Evolutionary conservation across 495 filamentous ascomycete genomes (phyloP).

Genomic region (Penicillium soppii): DNA sequence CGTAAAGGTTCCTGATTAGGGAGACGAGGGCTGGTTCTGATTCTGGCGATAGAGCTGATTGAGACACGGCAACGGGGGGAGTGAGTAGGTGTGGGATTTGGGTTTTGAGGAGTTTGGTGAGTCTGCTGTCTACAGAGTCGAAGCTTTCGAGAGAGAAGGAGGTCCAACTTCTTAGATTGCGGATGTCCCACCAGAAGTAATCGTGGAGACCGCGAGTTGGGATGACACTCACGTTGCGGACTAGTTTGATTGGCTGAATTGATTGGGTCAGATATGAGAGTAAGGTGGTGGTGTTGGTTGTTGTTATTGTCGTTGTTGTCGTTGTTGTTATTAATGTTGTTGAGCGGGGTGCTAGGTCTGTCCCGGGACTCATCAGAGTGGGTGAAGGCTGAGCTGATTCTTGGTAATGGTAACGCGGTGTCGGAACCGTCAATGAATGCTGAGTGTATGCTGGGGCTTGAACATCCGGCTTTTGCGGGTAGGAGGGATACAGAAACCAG

Average conservation of each 20-base stretch:
- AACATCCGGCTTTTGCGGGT: slow-evolving; percentile 19
- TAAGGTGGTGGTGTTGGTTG: slow-evolving; percentile 70
- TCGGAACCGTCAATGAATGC: slow-evolving; percentile 37
- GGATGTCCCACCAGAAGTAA: slow-evolving; percentile 94
- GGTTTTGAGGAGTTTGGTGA: slow-evolving; percentile 70
- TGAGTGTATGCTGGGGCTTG: slow-evolving; percentile 32
- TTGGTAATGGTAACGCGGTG: slow-evolving; percentile 44
- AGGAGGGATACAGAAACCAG: slow-evolving; percentile 42
- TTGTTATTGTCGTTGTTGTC: no score
- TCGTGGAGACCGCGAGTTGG: slow-evolving; percentile 67
- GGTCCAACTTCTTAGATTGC: slow-evolving; percentile 79
- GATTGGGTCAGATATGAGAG: slow-evolving; percentile 74
- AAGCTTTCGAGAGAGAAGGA: slow-evolving; percentile 74
- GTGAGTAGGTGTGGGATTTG: slow-evolving; percentile 64
- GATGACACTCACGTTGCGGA: slow-evolving; percentile 73
- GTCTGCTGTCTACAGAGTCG: slow-evolving; percentile 62
- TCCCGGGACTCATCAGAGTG: slow-evolving; percentile 33
- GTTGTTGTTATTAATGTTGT: no score
- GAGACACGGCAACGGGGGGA: slow-evolving; percentile 52
- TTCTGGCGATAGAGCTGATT: slow-evolving; percentile 62
- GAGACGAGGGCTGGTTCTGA: slow-evolving; percentile 69
- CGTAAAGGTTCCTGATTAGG: slow-evolving; percentile 68
- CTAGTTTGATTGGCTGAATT: slow-evolving; percentile 79
- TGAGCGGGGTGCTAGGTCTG: slow-evolving; percentile 35
- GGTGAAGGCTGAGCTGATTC: slow-evolving; percentile 49